Conservation (phyloP, 75 land plant species). For the Cunninghamia lanceolata region DNA sequence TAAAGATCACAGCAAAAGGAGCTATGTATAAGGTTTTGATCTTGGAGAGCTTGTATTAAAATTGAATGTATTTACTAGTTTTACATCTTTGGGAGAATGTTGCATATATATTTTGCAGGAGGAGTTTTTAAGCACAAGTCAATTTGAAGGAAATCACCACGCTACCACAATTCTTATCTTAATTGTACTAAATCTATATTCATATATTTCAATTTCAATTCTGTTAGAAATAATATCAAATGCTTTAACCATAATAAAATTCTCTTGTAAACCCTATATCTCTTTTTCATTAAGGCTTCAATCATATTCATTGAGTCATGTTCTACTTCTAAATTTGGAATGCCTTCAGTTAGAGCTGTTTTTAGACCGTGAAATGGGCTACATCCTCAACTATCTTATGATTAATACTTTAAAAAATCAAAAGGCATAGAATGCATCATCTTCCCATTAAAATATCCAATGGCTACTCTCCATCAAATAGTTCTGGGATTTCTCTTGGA, state of each 20-base stretch:
- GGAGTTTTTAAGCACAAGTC: not conserved
- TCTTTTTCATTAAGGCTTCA: not conserved
- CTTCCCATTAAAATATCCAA: too few species aligned
- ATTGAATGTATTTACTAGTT: not conserved
- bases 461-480: too few species aligned
- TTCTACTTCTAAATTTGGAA: too few species aligned
- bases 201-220: not conserved
- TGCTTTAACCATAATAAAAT: not conserved
- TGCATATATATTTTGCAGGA: not conserved
- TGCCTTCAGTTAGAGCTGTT: too few species aligned
- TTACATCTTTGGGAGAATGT: not conserved
- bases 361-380: too few species aligned
- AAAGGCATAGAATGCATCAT: too few species aligned
- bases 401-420: too few species aligned
- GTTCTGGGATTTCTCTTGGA: too few species aligned
- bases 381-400: too few species aligned
- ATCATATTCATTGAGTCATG: not conserved
- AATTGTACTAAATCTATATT: not conserved
- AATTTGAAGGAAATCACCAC: not conserved
- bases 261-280: not conserved
- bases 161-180: not conserved
- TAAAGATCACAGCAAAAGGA: constrained; percentile 6
- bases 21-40: constrained; percentile 4
- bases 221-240: not conserved
- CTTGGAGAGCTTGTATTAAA: not conserved